phyloP scores from a whole-genome alignment of 345 rosid genomes.

The Excoecaria agallocha region DNA sequence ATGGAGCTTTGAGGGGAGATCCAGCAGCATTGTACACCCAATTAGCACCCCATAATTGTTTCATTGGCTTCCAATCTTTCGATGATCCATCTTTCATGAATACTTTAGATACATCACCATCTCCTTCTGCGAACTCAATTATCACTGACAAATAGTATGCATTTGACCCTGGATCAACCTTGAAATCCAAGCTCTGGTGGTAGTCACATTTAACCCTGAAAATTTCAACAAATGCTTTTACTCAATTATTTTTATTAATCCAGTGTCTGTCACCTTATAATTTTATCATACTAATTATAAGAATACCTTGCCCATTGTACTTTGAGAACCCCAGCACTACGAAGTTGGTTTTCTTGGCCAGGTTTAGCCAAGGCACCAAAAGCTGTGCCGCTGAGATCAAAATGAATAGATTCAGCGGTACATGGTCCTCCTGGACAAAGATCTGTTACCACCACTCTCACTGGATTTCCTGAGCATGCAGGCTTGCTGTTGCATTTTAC shows the following conservation, averaged over 20 bases:
- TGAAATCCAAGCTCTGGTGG: conserved; percentile 35
- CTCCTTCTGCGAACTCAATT: conserved; percentile 49
- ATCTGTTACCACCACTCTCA: conserved; percentile 48
- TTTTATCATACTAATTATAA: background rate
- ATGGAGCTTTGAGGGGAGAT: conserved; percentile 34
- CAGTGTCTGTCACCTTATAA: too few species aligned
- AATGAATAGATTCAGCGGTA: conserved; percentile 38
- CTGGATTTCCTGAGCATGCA: conserved; percentile 44
- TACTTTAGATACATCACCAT: conserved; percentile 43
- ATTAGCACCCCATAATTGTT: conserved; percentile 53
- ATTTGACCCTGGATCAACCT: conserved; percentile 47
- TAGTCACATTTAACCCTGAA: conserved; percentile 43
- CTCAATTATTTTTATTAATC: too few species aligned
- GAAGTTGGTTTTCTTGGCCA: conserved; percentile 38
- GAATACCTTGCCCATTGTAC: conserved; percentile 36
- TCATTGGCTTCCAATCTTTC: conserved; percentile 40
- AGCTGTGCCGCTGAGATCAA: conserved; percentile 52
- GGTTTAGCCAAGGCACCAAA: conserved; percentile 48
- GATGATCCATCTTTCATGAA: conserved; percentile 23
- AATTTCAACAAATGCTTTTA: background rate
- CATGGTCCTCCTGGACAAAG: conserved; percentile 45
- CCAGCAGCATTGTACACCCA: conserved; percentile 50
- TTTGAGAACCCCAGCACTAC: conserved; percentile 42
- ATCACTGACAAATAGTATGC: conserved; percentile 39
- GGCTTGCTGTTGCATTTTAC: conserved; percentile 41